Evolutionary conservation across 2,329 filamentous ascomycete species (phyloP).

Genomic region (Bipolaris sorokiniana): DNA sequence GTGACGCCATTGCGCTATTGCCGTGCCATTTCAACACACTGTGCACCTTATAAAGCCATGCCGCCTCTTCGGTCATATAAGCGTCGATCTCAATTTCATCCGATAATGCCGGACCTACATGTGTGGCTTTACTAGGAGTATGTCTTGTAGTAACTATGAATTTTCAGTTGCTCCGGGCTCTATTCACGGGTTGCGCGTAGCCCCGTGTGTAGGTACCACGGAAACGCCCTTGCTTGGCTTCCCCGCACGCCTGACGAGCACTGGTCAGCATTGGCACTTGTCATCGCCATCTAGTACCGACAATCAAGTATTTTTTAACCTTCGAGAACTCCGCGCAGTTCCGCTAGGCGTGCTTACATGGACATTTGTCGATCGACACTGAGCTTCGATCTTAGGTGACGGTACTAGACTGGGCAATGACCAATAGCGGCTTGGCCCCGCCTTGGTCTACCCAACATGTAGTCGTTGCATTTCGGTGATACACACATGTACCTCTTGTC

Average conservation of each 20-base stretch:
- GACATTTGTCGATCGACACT: constrained; percentile 8
- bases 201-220: neutral
- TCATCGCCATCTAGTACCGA: neutral
- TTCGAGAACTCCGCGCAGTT: constrained; percentile 3
- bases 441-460: neutral
- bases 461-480: neutral
- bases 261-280: constrained; percentile 1
- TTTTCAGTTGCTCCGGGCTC: neutral
- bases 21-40: neutral
- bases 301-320: neutral
- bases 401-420: constrained; percentile 19
- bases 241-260: constrained; percentile 8
- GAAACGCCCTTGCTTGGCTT: constrained; percentile 11
- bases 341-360: constrained; percentile 10
- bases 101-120: neutral
- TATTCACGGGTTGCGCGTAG: neutral
- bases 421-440: constrained; percentile 21
- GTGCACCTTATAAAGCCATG: neutral
- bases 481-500: neutral
- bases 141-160: neutral
- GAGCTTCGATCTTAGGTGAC: constrained; percentile 16
- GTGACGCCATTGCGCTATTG: neutral
- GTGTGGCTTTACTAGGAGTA: neutral
- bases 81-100: neutral
- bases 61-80: neutral